phyloP scores from a whole-genome alignment of 2,329 filamentous ascomycete genomes.

The Alternaria brassicae region DNA sequence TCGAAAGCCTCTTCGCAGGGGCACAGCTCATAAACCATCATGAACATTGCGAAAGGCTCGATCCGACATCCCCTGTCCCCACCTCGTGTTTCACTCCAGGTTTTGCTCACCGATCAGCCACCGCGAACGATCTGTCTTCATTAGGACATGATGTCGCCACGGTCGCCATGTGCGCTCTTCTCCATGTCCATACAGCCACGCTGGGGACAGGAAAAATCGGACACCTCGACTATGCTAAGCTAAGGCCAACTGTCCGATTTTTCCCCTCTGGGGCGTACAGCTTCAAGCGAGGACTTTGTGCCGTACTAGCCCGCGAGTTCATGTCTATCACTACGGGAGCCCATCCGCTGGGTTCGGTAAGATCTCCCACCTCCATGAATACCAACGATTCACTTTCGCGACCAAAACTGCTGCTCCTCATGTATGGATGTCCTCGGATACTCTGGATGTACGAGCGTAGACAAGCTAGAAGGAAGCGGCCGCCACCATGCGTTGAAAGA shows the following conservation, averaged over 20 bases:
- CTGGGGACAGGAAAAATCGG: too few relatives aligned
- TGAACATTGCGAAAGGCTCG: not conserved
- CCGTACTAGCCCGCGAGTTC: not conserved
- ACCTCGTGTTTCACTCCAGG: conserved; percentile 9
- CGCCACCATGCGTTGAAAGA: not conserved
- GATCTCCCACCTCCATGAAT: not conserved
- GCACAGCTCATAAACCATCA: not conserved
- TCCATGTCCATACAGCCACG: not conserved
- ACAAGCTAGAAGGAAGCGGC: not conserved
- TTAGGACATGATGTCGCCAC: conserved; percentile 5
- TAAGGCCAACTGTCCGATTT: too few relatives aligned
- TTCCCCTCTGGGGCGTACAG: too few relatives aligned
- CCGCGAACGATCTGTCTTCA: conserved; percentile 3
- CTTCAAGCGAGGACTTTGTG: not conserved
- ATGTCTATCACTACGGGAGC: not conserved
- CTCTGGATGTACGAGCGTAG: not conserved
- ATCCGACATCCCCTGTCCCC: conserved; percentile 5
- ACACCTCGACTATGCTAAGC: too few relatives aligned
- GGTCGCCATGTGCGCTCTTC: conserved; percentile 5
- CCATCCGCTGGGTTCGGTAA: not conserved
- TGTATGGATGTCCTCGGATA: not conserved
- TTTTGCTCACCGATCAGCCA: conserved; percentile 22
- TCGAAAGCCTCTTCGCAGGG: conserved; percentile 2
- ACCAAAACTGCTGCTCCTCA: not conserved
- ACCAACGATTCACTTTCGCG: not conserved